Evolutionary conservation across 2,329 filamentous ascomycete species (phyloP).

Genomic region (Ilyonectria robusta): DNA sequence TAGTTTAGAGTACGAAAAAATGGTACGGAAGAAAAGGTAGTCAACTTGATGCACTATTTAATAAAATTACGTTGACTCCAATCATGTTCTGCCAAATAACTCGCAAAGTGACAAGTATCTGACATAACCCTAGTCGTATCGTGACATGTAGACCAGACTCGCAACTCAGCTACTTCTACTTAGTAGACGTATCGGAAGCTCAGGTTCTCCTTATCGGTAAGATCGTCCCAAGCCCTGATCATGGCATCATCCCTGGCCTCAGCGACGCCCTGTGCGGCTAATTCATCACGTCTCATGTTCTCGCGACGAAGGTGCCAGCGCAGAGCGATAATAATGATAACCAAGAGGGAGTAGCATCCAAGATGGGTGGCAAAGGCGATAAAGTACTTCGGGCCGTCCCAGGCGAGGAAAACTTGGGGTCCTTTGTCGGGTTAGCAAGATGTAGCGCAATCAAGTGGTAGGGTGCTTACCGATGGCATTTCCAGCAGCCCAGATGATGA

Average conservation of each 20-base stretch:
- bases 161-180: constrained; percentile 56
- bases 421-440: constrained; percentile 51
- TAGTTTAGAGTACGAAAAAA: background rate
- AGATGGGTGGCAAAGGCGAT: constrained; percentile 79
- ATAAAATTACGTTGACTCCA: constrained; percentile 3
- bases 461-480: constrained; percentile 72
- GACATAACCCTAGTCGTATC: background rate
- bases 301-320: constrained; percentile 70
- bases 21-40: background rate
- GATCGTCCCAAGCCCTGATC: constrained; percentile 71
- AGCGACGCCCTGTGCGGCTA: constrained; percentile 58
- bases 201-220: constrained; percentile 73
- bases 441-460: background rate
- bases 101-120: background rate
- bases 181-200: constrained; percentile 72
- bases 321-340: constrained; percentile 69
- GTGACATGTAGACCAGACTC: background rate
- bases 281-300: constrained; percentile 71
- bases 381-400: constrained; percentile 75
- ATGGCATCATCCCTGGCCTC: constrained; percentile 54
- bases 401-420: constrained; percentile 74
- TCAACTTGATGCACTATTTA: background rate
- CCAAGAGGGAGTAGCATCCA: constrained; percentile 75
- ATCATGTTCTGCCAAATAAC: background rate
- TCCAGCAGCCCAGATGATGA: constrained; percentile 77